phyloP scores from a whole-genome alignment of 768 basidiomycete species.

The Hydnomerulius pinastri region DNA sequence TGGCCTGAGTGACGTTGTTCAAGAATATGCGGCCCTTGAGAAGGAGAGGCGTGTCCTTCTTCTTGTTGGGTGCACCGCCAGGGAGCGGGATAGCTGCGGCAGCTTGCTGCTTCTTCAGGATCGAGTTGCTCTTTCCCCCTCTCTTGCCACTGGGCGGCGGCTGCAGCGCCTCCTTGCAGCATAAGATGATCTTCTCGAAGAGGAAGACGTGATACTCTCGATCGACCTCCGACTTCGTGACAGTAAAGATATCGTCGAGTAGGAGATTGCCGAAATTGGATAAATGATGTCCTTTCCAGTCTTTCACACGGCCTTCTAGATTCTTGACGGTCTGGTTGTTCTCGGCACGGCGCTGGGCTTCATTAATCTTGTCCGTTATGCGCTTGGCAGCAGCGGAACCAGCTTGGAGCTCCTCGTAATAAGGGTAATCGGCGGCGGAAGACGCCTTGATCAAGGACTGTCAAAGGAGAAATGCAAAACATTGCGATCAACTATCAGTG shows the following conservation, averaged over 20 bases:
- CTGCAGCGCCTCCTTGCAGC: constrained; percentile 88
- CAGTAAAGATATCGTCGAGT: constrained; percentile 92
- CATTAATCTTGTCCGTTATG: constrained; percentile 94
- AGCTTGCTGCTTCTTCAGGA: constrained; percentile 79
- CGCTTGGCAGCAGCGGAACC: constrained; percentile 89
- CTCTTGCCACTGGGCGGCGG: constrained; percentile 64
- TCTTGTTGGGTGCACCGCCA: constrained; percentile 58
- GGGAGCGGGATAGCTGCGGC: constrained; percentile 48
- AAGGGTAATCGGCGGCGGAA: constrained; percentile 59
- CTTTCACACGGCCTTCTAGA: constrained; percentile 84
- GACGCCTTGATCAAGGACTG: constrained; percentile 80
- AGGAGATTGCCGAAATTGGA: constrained; percentile 93
- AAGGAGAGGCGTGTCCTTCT: constrained; percentile 78
- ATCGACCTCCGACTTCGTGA: constrained; percentile 95
- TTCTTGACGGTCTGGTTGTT: constrained; percentile 90
- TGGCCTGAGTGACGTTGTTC: constrained; percentile 89
- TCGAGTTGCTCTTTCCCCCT: constrained; percentile 79
- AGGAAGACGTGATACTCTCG: constrained; percentile 98
- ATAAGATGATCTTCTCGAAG: constrained; percentile 98
- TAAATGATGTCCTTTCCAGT: constrained; percentile 98
- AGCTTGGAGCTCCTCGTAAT: constrained; percentile 78
- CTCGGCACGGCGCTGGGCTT: constrained; percentile 88
- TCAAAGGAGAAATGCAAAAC: constrained; percentile 3
- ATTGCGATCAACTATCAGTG: constrained; percentile 9
- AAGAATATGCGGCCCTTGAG: constrained; percentile 97